phyloP scores from a whole-genome alignment of 805 yeast genomes.

The Wickerhamomyces chambardii region DNA sequence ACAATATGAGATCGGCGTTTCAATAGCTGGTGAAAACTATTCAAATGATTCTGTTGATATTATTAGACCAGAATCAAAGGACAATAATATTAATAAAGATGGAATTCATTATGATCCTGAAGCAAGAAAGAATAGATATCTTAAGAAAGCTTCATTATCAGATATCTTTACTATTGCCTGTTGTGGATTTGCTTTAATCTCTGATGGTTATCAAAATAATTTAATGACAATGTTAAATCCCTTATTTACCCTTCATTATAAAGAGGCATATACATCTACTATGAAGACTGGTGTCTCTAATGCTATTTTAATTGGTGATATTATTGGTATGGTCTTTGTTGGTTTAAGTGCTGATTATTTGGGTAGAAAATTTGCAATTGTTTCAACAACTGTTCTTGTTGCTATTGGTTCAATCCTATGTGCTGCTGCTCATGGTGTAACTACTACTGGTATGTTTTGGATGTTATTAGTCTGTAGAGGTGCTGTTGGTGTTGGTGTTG shows the following conservation, averaged over 20 bases:
- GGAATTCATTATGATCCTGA: conserved; percentile 10
- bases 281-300: conserved; percentile 62
- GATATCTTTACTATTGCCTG: conserved; percentile 43
- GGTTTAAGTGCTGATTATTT: conserved; percentile 47
- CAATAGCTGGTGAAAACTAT: too few relatives aligned
- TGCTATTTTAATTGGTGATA: conserved; percentile 60
- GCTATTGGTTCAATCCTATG: conserved; percentile 58
- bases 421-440: conserved; percentile 59
- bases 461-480: conserved; percentile 71
- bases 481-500: conserved; percentile 70
- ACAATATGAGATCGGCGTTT: too few relatives aligned
- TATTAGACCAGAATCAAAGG: too few relatives aligned
- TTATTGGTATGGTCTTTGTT: conserved; percentile 34
- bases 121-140: conserved; percentile 11
- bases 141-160: conserved; percentile 19
- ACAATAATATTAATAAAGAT: too few relatives aligned
- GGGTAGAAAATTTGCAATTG: conserved; percentile 66
- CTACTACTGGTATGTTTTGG: conserved; percentile 60
- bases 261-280: conserved; percentile 26
- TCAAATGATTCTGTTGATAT: too few relatives aligned
- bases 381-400: conserved; percentile 50
- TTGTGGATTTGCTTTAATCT: conserved; percentile 62
- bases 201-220: conserved; percentile 73
- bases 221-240: conserved; percentile 64
- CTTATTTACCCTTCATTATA: conserved; percentile 32